Conservation (phyloP, 2,329 filamentous ascomycete species). For the Pseudogymnoascus sp. region DNA sequence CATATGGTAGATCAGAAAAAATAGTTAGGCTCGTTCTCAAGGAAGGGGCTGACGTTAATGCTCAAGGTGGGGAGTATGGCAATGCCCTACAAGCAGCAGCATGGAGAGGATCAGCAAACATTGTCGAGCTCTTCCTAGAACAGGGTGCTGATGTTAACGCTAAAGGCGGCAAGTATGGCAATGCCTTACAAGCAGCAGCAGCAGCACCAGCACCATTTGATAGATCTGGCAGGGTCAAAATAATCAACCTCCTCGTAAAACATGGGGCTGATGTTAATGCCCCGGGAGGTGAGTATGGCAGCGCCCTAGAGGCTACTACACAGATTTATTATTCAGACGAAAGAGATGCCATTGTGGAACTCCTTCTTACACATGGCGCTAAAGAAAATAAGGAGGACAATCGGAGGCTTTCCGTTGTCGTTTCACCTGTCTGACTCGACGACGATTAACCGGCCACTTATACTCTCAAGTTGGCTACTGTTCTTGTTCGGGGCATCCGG, state of each 20-base stretch:
- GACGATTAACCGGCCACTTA: background rate
- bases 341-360: too few species aligned
- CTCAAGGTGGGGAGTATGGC: constrained; percentile 6
- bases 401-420: background rate
- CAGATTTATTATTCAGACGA: too few species aligned
- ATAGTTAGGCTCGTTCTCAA: background rate
- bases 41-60: constrained; percentile 4
- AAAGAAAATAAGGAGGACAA: background rate
- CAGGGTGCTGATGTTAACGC: constrained; percentile 12
- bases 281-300: background rate
- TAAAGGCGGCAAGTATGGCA: background rate
- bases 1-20: background rate
- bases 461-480: background rate
- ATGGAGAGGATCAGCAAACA: background rate
- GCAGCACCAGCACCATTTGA: too few species aligned
- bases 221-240: background rate
- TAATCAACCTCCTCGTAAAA: constrained; percentile 9
- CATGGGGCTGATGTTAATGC: constrained; percentile 12
- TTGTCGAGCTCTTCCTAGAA: constrained; percentile 9
- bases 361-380: background rate
- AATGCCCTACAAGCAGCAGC: constrained; percentile 13
- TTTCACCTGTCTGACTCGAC: background rate
- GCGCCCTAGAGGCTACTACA: background rate
- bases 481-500: background rate
- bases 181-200: background rate